These are phyloP conservation scores for Scleromitrula shiraiana DNA, from an alignment of 2,329 filamentous ascomycete species.

Conservation along the genomic window DNA sequence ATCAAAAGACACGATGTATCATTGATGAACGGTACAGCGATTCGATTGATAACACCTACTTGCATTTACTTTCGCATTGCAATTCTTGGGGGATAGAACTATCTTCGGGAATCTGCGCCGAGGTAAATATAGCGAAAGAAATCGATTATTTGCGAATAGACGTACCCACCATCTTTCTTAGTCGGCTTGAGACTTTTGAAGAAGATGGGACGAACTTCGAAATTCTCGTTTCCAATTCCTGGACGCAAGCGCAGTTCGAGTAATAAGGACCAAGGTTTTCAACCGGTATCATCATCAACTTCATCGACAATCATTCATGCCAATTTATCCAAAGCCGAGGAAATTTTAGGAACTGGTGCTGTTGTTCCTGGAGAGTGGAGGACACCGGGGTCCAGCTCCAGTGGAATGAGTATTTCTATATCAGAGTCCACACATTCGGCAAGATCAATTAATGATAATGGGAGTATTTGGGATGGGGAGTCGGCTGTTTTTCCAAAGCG, in stretches of 20 bases:
- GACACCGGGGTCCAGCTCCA: constrained; percentile 28
- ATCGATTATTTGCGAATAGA: not conserved
- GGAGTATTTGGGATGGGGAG: constrained; percentile 22
- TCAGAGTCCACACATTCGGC: constrained; percentile 26
- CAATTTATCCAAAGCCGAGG: constrained; percentile 27
- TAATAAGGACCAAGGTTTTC: constrained; percentile 11
- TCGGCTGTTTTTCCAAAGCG: constrained; percentile 21
- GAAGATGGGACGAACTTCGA: constrained; percentile 30
- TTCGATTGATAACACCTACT: constrained; percentile 1
- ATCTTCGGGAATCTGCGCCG: not conserved
- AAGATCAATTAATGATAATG: constrained; percentile 19
- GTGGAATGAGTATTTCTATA: constrained; percentile 35
- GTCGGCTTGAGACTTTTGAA: not conserved
- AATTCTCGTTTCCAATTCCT: constrained; percentile 31
- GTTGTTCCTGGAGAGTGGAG: constrained; percentile 20
- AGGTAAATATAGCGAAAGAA: not conserved
- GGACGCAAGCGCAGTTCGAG: constrained; percentile 22
- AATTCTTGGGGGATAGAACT: not conserved
- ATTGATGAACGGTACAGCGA: constrained; percentile 3
- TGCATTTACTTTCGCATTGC: constrained; percentile 3
- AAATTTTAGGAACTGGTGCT: constrained; percentile 21
- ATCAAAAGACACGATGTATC: constrained; percentile 9
- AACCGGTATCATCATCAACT: not conserved
- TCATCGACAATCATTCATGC: not conserved
- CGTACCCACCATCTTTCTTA: not conserved